These are phyloP conservation scores for Yamadazyma siamensis DNA, from an alignment of 1,139 yeast species.

Conservation along the genomic window DNA sequence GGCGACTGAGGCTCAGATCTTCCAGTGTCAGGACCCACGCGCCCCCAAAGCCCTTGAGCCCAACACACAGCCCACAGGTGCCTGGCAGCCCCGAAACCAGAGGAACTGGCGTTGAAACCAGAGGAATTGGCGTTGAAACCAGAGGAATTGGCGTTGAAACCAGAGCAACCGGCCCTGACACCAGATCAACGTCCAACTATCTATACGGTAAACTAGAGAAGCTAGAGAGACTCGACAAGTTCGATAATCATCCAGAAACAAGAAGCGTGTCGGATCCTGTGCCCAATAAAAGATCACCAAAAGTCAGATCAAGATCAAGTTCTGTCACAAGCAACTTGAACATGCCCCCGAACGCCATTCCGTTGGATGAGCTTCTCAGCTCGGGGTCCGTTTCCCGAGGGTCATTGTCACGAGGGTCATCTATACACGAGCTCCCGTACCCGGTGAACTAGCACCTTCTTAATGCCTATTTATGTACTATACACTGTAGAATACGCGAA, in stretches of 20 bases:
- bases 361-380: slow-evolving; percentile 6
- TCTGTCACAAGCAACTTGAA: slow-evolving; percentile 6
- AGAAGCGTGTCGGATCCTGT: slow-evolving; percentile 1
- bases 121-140: no score
- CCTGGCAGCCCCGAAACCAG: no score
- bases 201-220: no score
- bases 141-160: no score
- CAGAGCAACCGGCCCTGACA: no score
- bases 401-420: slow-evolving; percentile 6
- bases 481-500: slow-evolving; percentile 1
- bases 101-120: no score
- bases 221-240: no score
- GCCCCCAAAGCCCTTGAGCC: not conserved
- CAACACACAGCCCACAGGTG: no score
- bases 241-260: slow-evolving; percentile 1
- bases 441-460: slow-evolving; percentile 3
- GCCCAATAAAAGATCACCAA: not conserved
- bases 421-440: slow-evolving; percentile 7
- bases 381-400: no score
- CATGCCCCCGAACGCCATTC: slow-evolving; percentile 9
- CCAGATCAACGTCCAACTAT: no score
- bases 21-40: not conserved
- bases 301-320: slow-evolving; percentile 5
- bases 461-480: no score
- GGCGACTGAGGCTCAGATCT: not conserved